These are phyloP conservation scores for Calocera viscosa DNA, from an alignment of 768 basidiomycete genomes.

Conservation along the genomic window DNA sequence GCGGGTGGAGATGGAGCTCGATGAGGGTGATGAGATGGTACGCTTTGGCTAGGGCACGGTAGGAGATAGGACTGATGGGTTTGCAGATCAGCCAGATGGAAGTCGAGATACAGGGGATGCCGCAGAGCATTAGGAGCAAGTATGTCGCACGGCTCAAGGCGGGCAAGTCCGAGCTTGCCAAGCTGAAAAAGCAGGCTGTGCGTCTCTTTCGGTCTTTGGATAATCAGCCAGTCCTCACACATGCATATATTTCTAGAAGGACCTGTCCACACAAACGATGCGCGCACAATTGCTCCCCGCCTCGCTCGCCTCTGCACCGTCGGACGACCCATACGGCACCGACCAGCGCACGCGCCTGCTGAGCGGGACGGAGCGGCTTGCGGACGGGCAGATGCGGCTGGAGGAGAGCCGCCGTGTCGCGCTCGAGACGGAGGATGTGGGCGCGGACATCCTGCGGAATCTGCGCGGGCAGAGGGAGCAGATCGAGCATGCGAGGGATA, in stretches of 20 bases:
- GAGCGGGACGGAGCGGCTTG: constrained; percentile 60
- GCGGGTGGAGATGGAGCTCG: constrained; percentile 85
- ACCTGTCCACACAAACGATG: constrained; percentile 53
- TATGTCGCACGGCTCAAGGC: constrained; percentile 64
- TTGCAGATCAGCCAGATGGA: constrained; percentile 95
- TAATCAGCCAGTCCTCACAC: neutral
- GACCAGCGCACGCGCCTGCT: constrained; percentile 72
- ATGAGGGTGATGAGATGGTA: constrained; percentile 97
- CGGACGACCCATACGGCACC: constrained; percentile 65
- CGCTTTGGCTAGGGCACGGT: constrained; percentile 16
- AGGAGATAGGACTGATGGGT: constrained; percentile 1
- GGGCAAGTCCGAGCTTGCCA: constrained; percentile 61
- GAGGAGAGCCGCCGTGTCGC: constrained; percentile 87
- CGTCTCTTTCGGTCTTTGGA: too few species aligned
- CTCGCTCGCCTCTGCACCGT: constrained; percentile 29
- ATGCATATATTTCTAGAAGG: constrained; percentile 35
- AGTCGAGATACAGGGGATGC: constrained; percentile 91
- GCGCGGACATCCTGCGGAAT: constrained; percentile 80
- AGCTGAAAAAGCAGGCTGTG: constrained; percentile 58
- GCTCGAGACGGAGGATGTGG: constrained; percentile 91
- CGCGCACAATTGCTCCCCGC: constrained; percentile 63
- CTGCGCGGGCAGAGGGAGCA: constrained; percentile 81
- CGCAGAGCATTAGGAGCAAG: constrained; percentile 63
- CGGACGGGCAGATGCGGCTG: constrained; percentile 72
- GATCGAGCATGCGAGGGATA: constrained; percentile 84